These are phyloP conservation scores for Daldinia childiae DNA, from an alignment of 495 filamentous ascomycete genomes.

Conservation along the genomic window DNA sequence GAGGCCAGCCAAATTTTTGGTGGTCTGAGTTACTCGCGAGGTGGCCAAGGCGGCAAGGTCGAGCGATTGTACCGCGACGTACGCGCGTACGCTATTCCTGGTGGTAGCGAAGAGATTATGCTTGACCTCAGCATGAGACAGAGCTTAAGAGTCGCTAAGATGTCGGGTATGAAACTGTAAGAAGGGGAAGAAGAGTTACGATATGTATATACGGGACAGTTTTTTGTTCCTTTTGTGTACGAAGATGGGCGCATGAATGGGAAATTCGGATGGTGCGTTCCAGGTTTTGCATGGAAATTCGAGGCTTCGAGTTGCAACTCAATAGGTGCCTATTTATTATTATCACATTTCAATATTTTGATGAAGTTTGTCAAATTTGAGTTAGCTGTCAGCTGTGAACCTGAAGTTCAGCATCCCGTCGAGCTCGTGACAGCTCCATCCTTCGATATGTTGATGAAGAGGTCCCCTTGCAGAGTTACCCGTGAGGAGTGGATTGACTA, in stretches of 20 bases:
- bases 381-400: neutral
- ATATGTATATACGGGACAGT: constrained; percentile 16
- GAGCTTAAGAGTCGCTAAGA: constrained; percentile 86
- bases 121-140: constrained; percentile 95
- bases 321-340: neutral
- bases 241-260: constrained; percentile 15
- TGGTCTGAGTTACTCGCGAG: constrained; percentile 89
- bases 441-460: neutral
- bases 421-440: neutral
- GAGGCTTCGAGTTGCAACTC: constrained; percentile 7
- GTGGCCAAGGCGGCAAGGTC: constrained; percentile 95
- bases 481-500: neutral
- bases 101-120: constrained; percentile 99
- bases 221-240: neutral
- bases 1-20: constrained; percentile 98
- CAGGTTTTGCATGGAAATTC: constrained; percentile 18
- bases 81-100: constrained; percentile 96
- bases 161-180: constrained; percentile 95
- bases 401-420: neutral
- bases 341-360: neutral
- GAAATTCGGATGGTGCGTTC: constrained; percentile 15
- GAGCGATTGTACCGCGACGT: constrained; percentile 96
- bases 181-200: constrained; percentile 11
- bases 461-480: neutral
- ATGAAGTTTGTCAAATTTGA: neutral